Conservation (phyloP, 1,284 basidiomycete genomes). For the Vanrija sp. region DNA sequence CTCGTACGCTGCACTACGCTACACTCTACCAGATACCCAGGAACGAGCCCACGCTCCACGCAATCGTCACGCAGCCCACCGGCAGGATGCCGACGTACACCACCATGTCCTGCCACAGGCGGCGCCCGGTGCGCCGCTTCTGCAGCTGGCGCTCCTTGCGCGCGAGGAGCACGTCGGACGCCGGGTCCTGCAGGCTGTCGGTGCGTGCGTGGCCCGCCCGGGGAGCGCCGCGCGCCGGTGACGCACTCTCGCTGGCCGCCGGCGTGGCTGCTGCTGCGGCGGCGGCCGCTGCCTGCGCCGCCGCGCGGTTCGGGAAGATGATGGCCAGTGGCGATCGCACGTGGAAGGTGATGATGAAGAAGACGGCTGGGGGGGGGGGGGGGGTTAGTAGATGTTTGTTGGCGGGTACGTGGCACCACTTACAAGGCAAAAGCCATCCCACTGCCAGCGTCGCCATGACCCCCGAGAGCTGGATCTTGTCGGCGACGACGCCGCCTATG, state of each 20-base stretch:
- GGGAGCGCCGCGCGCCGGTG: not conserved
- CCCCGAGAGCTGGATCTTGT: constrained; percentile 45
- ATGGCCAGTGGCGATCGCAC: constrained; percentile 49
- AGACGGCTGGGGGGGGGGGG: constrained; percentile 43
- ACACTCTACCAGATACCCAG: constrained; percentile 37
- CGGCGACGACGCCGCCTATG: constrained; percentile 38
- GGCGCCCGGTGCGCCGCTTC: constrained; percentile 43
- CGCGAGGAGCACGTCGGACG: constrained; percentile 46
- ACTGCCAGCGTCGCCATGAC: constrained; percentile 42
- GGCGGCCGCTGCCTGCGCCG: not conserved
- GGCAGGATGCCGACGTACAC: constrained; percentile 50
- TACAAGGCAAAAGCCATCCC: constrained; percentile 49
- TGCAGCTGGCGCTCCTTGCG: constrained; percentile 50
- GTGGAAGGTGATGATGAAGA: constrained; percentile 52
- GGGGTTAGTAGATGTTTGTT: not conserved
- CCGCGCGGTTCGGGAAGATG: constrained; percentile 36
- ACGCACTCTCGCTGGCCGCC: not conserved
- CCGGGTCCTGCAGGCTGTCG: constrained; percentile 35
- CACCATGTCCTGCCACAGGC: constrained; percentile 51
- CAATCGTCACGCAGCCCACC: constrained; percentile 35
- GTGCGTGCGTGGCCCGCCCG: constrained; percentile 23
- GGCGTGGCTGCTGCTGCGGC: constrained; percentile 5
- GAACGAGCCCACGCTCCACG: constrained; percentile 43
- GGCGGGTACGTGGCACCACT: constrained; percentile 4
- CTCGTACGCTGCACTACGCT: not conserved